Base-by-base conservation (phyloP, 768 basidiomycete species). In the Tylopilus plumbeoviolaceoides region DNA sequence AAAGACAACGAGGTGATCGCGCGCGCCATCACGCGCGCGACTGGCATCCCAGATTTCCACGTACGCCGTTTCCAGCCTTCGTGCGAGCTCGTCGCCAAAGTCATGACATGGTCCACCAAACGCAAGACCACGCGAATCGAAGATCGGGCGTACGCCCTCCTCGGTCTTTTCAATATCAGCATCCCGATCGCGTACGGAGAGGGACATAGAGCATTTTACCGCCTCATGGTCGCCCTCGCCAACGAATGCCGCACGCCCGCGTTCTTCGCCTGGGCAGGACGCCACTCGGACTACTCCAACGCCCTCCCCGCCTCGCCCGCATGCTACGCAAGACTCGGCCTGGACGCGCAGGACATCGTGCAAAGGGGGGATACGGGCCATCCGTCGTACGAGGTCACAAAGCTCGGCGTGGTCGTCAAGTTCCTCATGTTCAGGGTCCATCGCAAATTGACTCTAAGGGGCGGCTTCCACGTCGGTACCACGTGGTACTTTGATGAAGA, bases 181-280 rank as follows among this genome's bases (percentile, higher is more conserved):
- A 42, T 58, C 36, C 50, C 56, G 7, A 58, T 53, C 30, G 48
- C 44, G 15, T 58, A 53, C 7, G 50, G 50, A 23, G 56, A 58
- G 12, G 47, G 56, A 25, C 31, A 46, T 14, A 44, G 44, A 21
- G 56, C 56, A 0, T 58, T 58, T 40, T 53, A 58, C 9, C 50
- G 47, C 35, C 47, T 53, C 39, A 58, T 48, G 56, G 36, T 53
- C 33, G 56, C 56, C 3, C 55, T 58, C 28, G 50, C 49, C n/a
- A 49, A 49, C 31, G 47, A 58, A 49, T 46, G 47, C 17, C 17
- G n/a, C 10, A 53, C 44, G 1, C 44, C 57, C 9, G 35, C 44
- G n/a, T 53, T 57, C 44, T 58, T 58, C 11, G 47, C 57, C 44
- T 58, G 55, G 55, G 56, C 57, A 27, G 50, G 55, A 11, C 47